phyloP scores from a whole-genome alignment of 1,139 yeast genomes.

The Geotrichum macrosporum region DNA sequence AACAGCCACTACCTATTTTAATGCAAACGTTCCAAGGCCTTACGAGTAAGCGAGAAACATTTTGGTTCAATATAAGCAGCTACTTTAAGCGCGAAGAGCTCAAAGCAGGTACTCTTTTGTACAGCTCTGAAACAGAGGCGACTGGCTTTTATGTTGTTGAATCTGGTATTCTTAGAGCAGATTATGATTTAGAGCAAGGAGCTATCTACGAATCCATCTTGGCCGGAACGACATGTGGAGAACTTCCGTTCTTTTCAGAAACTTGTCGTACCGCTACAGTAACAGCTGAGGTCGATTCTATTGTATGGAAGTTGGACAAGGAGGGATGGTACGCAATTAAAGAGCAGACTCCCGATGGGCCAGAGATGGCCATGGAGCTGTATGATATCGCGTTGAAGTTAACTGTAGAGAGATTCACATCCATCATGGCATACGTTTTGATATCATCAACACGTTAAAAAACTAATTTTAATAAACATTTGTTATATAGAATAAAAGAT shows the following conservation, averaged over 20 bases:
- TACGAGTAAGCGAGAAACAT: conserved; percentile 54
- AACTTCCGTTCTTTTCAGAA: conserved; percentile 51
- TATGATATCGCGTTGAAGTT: conserved; percentile 60
- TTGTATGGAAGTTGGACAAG: conserved; percentile 66
- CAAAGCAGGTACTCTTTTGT: conserved; percentile 44
- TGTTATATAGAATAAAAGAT: background rate
- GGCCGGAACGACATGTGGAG: conserved; percentile 91
- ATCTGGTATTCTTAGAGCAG: conserved; percentile 68
- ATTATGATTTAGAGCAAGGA: conserved; percentile 50
- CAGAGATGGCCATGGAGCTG: conserved; percentile 63
- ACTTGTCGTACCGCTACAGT: conserved; percentile 40
- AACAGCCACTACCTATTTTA: conserved; percentile 64
- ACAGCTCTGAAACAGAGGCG: conserved; percentile 34
- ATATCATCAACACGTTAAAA: conserved; percentile 26
- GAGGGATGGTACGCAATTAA: conserved; percentile 45
- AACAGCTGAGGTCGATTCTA: conserved; percentile 50
- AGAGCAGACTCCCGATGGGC: conserved; percentile 42
- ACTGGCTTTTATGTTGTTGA: conserved; percentile 62
- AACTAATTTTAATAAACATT: background rate
- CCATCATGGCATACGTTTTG: conserved; percentile 36
- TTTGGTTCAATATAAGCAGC: conserved; percentile 58
- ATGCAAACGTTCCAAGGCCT: conserved; percentile 68
- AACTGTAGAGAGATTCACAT: conserved; percentile 63
- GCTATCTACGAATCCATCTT: conserved; percentile 70
- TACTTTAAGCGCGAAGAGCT: conserved; percentile 51